These are phyloP conservation scores for Sugiyamaella castrensis DNA, from an alignment of 1,139 yeast species.

Conservation along the genomic window DNA sequence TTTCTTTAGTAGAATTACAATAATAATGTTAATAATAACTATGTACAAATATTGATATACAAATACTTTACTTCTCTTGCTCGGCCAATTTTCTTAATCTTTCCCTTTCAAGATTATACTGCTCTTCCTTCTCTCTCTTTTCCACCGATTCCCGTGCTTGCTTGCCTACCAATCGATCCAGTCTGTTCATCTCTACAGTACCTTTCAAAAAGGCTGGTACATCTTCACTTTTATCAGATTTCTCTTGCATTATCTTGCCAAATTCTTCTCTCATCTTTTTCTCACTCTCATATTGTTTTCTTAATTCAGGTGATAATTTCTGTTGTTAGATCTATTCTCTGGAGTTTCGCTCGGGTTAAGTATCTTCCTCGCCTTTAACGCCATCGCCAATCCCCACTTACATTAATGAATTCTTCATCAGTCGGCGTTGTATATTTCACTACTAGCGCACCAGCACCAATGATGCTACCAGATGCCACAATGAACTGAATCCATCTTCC, in stretches of 20 bases:
- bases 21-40: conserved; percentile 5
- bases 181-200: conserved; percentile 27
- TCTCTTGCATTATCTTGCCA: conserved; percentile 53
- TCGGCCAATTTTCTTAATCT: conserved; percentile 32
- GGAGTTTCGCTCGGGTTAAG: background rate
- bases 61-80: conserved; percentile 26
- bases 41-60: background rate
- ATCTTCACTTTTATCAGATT: conserved; percentile 24
- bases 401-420: conserved; percentile 70
- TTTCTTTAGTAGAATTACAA: conserved; percentile 1
- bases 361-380: too few relatives aligned
- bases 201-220: conserved; percentile 35
- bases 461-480: conserved; percentile 55
- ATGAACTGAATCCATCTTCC: conserved; percentile 59
- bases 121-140: conserved; percentile 16
- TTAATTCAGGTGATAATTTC: conserved; percentile 74
- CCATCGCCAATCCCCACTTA: conserved; percentile 21
- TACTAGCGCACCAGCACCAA: conserved; percentile 64
- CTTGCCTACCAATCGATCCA: conserved; percentile 28
- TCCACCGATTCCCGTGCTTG: conserved; percentile 30
- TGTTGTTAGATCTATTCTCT: conserved; percentile 6
- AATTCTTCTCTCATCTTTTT: conserved; percentile 52
- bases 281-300: conserved; percentile 71
- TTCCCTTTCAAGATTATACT: conserved; percentile 26
- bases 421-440: conserved; percentile 76